phyloP scores from a whole-genome alignment of 495 filamentous ascomycete genomes.

The Aspergillus nidulans region DNA sequence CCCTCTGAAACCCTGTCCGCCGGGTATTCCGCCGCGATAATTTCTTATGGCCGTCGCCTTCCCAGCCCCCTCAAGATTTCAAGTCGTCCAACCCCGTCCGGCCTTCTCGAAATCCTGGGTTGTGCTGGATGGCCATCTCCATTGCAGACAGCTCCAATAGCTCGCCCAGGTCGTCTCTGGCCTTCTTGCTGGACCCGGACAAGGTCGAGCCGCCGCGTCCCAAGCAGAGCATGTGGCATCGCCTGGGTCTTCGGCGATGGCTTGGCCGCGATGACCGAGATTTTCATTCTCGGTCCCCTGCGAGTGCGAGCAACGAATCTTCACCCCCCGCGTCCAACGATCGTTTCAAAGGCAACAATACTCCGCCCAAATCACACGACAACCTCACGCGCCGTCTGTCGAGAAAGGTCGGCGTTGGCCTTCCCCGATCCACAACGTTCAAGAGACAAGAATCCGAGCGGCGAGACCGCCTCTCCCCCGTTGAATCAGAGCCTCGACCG shows the following conservation, averaged over 20 bases:
- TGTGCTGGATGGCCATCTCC: slow-evolving; percentile 42
- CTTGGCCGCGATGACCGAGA: slow-evolving; percentile 47
- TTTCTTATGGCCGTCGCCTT: slow-evolving; percentile 37
- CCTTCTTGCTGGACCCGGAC: slow-evolving; percentile 32
- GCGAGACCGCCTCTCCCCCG: slow-evolving; percentile 64
- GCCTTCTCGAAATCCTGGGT: slow-evolving; percentile 15
- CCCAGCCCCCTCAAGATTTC: slow-evolving; percentile 31
- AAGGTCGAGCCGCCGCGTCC: slow-evolving; percentile 28
- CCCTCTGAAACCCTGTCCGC: slow-evolving; percentile 1
- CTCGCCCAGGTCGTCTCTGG: slow-evolving; percentile 31
- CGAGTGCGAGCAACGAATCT: slow-evolving; percentile 10
- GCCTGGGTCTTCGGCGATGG: slow-evolving; percentile 42
- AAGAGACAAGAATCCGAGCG: slow-evolving; percentile 77
- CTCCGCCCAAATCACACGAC: slow-evolving; percentile 29
- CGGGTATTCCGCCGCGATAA: slow-evolving; percentile 22
- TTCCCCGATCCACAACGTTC: slow-evolving; percentile 72
- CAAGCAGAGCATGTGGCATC: slow-evolving; percentile 51
- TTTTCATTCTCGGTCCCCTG: slow-evolving; percentile 20
- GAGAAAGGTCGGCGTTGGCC: slow-evolving; percentile 69
- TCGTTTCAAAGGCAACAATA: slow-evolving; percentile 18
- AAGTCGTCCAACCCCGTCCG: slow-evolving; percentile 31
- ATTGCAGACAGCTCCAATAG: slow-evolving; percentile 40
- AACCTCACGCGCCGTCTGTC: slow-evolving; percentile 54
- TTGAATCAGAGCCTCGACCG: slow-evolving; percentile 57
- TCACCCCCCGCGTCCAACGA: slow-evolving; percentile 16